These are phyloP conservation scores for Irpex sp. DNA, from an alignment of 1,284 basidiomycete species.

Conservation along the genomic window DNA sequence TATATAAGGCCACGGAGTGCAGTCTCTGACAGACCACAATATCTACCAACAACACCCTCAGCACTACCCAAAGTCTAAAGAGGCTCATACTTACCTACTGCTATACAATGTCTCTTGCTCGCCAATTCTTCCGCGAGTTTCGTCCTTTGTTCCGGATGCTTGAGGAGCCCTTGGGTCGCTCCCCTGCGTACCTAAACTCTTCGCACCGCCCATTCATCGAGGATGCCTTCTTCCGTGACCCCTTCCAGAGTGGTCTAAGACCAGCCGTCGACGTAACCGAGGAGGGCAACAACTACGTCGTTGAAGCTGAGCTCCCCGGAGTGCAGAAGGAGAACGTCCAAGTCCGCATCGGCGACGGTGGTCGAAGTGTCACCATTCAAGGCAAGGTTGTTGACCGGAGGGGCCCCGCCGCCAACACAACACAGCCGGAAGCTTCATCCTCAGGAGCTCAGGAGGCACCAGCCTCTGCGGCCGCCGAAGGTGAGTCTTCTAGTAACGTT, in stretches of 20 bases:
- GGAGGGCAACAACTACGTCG: conserved; percentile 57
- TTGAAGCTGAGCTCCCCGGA: conserved; percentile 76
- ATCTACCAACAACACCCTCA: not conserved
- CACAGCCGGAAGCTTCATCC: not conserved
- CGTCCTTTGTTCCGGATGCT: conserved; percentile 71
- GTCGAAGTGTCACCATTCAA: conserved; percentile 68
- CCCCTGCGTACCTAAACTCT: conserved; percentile 28
- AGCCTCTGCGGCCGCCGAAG: conserved; percentile 23
- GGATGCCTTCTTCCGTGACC: conserved; percentile 46
- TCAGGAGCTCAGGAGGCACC: conserved; percentile 14
- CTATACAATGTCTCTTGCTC: conserved; percentile 32
- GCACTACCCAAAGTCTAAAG: no score
- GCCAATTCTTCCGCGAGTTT: conserved; percentile 67
- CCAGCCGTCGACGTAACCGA: conserved; percentile 68
- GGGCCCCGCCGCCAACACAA: conserved; percentile 6
- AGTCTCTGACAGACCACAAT: not conserved
- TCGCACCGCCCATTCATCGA: conserved; percentile 38
- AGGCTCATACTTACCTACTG: not conserved
- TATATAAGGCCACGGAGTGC: not conserved
- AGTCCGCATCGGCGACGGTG: conserved; percentile 65
- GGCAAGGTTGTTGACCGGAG: conserved; percentile 46
- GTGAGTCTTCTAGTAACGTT: conserved; percentile 15
- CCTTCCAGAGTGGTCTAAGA: conserved; percentile 25
- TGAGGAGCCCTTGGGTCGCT: conserved; percentile 55
- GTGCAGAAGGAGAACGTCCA: conserved; percentile 76